phyloP scores from a whole-genome alignment of 148 eudicot species.

The Oxyria digyna region DNA sequence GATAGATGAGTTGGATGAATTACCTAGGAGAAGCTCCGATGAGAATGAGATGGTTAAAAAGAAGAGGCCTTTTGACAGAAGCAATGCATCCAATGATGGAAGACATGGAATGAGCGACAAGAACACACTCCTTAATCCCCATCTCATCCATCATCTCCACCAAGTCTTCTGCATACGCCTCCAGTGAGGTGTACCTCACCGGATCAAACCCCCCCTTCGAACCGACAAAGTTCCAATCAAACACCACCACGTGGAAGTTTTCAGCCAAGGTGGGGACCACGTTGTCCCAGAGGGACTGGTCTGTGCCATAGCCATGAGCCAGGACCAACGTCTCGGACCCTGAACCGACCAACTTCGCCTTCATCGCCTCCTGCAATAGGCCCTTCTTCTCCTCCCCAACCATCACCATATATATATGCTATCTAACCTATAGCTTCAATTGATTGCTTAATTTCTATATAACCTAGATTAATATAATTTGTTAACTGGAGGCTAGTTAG shows the following conservation, averaged over 20 bases:
- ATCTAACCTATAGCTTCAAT: too few species aligned
- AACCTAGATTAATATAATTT: not conserved
- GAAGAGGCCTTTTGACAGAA: conserved; percentile 63
- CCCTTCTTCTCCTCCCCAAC: conserved; percentile 24
- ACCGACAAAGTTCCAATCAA: conserved; percentile 77
- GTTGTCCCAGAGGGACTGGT: conserved; percentile 79
- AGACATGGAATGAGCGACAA: conserved; percentile 85
- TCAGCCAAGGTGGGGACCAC: conserved; percentile 36
- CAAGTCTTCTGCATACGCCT: conserved; percentile 64
- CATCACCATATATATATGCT: too few species aligned
- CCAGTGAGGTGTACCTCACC: conserved; percentile 32
- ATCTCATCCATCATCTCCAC: conserved; percentile 60
- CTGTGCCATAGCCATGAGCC: conserved; percentile 76
- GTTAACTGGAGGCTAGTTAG: too few species aligned
- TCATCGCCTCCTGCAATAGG: conserved; percentile 46
- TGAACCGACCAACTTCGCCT: conserved; percentile 46
- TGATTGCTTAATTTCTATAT: conserved; percentile 1
- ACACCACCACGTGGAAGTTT: conserved; percentile 32
- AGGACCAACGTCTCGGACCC: conserved; percentile 46
- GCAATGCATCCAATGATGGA: conserved; percentile 85
- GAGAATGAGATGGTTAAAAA: conserved; percentile 59
- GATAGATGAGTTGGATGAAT: too few species aligned
- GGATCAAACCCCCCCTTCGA: conserved; percentile 24
- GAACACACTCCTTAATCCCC: conserved; percentile 35
- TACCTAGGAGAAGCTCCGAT: conserved; percentile 79